Base-by-base conservation (phyloP, 768 basidiomycete species). In the Asterophora lycoperdoides region DNA sequence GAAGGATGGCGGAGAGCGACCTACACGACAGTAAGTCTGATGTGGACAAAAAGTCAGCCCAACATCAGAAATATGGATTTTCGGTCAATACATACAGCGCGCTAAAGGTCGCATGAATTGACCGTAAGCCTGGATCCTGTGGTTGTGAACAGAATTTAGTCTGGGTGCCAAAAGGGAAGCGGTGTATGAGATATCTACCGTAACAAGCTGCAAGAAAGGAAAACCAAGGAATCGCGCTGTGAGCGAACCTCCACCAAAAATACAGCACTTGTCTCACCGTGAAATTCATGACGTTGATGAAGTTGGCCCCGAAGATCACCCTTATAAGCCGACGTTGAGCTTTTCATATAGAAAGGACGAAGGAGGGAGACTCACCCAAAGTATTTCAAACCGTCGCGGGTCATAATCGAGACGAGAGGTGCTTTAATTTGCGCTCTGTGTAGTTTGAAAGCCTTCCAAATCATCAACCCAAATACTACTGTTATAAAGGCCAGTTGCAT, bases 401-500 rank as follows among this genome's bases (percentile, higher is more conserved):
- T 56, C 10, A 56, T 40, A 28, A 56, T 38, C 9, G 46, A 41
- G 30, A 56, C 26, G 14, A 56, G 39, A 4, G 54, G 54, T 8
- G 54, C 48, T 32, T 52, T 41, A 4, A 56, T 46, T n/a, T 49
- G 29, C 8, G 36, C 28, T 40, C 32, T 49, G 4, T 40, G 46
- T 5, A 56, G 44, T 32, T 18, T 48, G 8, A 43, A 43, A 5
- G 54, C 54, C 14, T 51, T 52, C 54, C 54, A 56, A 29, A 56
- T 46, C 54, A 56, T 56, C 34, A 56, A 32, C 26, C 50, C 46
- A 32, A 56, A 56, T n/a, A 49, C 54, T 13, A 56, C 54, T 6
- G 51, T 26, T 8, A 56, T 49, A 36, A 52, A 56, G 3, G 39
- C 51, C 20, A 56, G 47, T 30, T 56, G 46, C 54, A 56, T 56